These are phyloP conservation scores for Coemansia sp. DNA, from an alignment of 192 early-diverging fungal genomes.

Conservation along the genomic window DNA sequence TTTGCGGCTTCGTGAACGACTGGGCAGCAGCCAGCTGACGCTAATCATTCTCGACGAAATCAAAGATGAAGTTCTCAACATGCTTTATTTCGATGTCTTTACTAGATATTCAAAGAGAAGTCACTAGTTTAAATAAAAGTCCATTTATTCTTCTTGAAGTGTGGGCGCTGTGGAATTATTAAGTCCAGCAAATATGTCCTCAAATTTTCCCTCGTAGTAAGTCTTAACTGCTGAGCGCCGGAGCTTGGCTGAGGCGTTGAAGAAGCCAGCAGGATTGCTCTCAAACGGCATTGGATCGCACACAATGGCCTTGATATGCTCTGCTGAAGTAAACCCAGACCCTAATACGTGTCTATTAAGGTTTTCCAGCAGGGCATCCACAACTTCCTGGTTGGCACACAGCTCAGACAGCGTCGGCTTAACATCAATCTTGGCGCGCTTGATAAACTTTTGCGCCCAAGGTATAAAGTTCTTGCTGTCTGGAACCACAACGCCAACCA, in stretches of 20 bases:
- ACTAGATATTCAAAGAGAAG: slow-evolving; percentile 39
- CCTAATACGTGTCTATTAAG: slow-evolving; percentile 57
- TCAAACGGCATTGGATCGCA: slow-evolving; percentile 67
- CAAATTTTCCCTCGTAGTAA: slow-evolving; percentile 51
- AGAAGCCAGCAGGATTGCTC: slow-evolving; percentile 61
- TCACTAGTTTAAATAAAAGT: slow-evolving; percentile 6
- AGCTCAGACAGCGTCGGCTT: slow-evolving; percentile 53
- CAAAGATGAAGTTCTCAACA: slow-evolving; percentile 49
- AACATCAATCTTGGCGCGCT: background rate
- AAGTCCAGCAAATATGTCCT: slow-evolving; percentile 54
- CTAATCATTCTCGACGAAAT: slow-evolving; percentile 50
- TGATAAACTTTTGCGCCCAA: slow-evolving; percentile 55
- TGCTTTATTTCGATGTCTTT: slow-evolving; percentile 51
- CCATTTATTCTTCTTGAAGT: background rate
- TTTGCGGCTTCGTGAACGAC: slow-evolving; percentile 32
- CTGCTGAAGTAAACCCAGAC: slow-evolving; percentile 70
- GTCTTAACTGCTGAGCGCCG: slow-evolving; percentile 54
- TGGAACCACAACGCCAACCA: slow-evolving; percentile 84
- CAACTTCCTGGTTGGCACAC: slow-evolving; percentile 51
- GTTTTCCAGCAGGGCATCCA: slow-evolving; percentile 57
- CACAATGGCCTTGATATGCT: slow-evolving; percentile 67
- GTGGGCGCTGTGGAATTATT: slow-evolving; percentile 18
- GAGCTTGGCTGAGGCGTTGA: slow-evolving; percentile 86
- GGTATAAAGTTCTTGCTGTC: slow-evolving; percentile 57
- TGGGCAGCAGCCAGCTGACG: slow-evolving; percentile 30